These are phyloP conservation scores for Endocladia muricata DNA, from an alignment of 31 red algal genomes.

Conservation along the genomic window DNA sequence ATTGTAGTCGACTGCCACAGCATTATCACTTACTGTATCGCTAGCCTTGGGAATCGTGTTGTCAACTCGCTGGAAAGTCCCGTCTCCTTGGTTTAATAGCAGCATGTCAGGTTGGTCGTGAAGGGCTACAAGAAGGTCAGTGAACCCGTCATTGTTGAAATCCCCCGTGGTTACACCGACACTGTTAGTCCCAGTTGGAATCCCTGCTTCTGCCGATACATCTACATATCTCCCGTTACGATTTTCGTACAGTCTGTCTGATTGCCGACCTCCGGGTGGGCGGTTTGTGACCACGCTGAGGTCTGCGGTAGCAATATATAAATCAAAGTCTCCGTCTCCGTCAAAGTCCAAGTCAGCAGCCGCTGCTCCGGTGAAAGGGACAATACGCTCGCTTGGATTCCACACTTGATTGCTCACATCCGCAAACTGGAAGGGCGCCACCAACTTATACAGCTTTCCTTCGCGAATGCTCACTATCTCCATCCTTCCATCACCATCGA, in stretches of 20 bases:
- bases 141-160: conserved; percentile 62
- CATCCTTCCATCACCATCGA: conserved; percentile 13
- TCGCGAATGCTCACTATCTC: background rate
- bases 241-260: conserved; percentile 33
- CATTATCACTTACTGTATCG: conserved; percentile 31
- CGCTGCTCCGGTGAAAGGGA: background rate
- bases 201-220: conserved; percentile 27
- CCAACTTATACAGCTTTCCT: background rate
- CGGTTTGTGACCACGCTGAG: background rate
- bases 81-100: conserved; percentile 42
- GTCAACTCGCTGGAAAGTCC: conserved; percentile 19
- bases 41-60: background rate
- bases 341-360: conserved; percentile 17
- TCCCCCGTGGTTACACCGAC: conserved; percentile 62
- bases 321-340: conserved; percentile 19
- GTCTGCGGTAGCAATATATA: background rate
- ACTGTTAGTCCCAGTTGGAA: conserved; percentile 1
- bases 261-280: background rate
- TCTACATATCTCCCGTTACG: conserved; percentile 25
- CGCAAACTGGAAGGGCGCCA: background rate
- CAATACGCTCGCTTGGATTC: background rate
- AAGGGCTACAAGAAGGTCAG: conserved; percentile 43
- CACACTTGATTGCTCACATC: background rate
- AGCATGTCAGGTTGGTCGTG: conserved; percentile 27
- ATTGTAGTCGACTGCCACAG: conserved; percentile 49